These are phyloP conservation scores for Scorias spongiosa DNA, from an alignment of 2,329 filamentous ascomycete species.

Conservation along the genomic window DNA sequence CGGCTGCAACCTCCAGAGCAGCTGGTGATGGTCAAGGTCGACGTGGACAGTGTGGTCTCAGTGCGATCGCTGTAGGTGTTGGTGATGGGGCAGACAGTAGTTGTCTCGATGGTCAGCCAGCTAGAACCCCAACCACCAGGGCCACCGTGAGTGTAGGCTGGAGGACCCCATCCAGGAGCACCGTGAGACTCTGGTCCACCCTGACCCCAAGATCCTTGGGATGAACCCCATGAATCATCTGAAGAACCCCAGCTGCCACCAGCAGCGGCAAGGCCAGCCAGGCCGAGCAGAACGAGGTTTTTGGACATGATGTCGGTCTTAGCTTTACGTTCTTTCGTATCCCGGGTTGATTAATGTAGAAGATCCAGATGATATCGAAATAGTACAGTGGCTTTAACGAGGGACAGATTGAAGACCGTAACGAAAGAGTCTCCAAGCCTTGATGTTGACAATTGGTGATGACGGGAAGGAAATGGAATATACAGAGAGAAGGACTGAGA, in stretches of 20 bases:
- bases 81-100: too few species aligned
- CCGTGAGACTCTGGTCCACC: not conserved
- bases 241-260: not conserved
- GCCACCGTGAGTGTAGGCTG: not conserved
- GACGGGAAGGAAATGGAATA: not conserved
- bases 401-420: not conserved
- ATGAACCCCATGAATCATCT: not conserved
- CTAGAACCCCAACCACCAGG: too few species aligned
- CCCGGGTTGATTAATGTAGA: not conserved
- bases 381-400: not conserved
- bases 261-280: not conserved
- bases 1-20: too few species aligned
- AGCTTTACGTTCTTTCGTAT: not conserved
- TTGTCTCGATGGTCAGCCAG: too few species aligned
- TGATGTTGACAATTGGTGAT: not conserved
- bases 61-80: too few species aligned
- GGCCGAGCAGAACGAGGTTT: not conserved
- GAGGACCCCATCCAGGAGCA: not conserved
- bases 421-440: not conserved
- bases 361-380: not conserved
- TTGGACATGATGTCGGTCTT: not conserved
- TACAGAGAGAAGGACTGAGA: not conserved
- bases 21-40: too few species aligned
- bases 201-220: not conserved
- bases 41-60: too few species aligned